phyloP scores from a whole-genome alignment of 495 filamentous ascomycete species.

The Tuber microsphaerosporum region DNA sequence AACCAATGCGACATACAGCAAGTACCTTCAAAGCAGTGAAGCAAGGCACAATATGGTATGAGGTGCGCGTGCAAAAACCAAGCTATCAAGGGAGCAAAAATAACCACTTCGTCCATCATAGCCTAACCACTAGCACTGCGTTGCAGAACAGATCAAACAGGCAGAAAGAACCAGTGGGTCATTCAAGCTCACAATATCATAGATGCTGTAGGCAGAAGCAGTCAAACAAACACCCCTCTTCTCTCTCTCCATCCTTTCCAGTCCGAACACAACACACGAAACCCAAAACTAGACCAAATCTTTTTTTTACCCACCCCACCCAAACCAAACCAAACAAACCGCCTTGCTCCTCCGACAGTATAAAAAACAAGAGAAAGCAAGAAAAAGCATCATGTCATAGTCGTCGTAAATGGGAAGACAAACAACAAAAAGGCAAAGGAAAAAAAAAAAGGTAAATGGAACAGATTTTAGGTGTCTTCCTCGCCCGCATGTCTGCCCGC shows the following conservation, averaged over 20 bases:
- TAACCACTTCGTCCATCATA: background rate
- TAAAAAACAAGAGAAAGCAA: background rate
- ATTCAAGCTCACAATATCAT: background rate
- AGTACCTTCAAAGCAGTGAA: background rate
- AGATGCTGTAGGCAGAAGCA: background rate
- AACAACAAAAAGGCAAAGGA: background rate
- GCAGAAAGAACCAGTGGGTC: background rate
- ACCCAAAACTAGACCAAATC: background rate
- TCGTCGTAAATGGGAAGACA: background rate
- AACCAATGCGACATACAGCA: background rate
- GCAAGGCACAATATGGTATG: background rate
- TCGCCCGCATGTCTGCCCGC: background rate
- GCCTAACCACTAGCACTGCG: background rate
- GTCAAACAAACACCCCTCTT: background rate
- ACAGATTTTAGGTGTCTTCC: background rate
- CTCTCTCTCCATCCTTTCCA: background rate
- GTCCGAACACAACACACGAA: background rate
- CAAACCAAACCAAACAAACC: background rate
- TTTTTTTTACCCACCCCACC: slow-evolving; percentile 1
- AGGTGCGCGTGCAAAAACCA: background rate
- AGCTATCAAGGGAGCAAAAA: background rate
- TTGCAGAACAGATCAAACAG: background rate
- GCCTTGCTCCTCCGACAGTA: background rate
- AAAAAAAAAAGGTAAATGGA: background rate
- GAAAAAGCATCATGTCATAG: background rate